A percentile compares a stretch with the other conserved stretches of the same genome.
Evolutionary conservation across 257 asterid genomes (phyloP).

Genomic region (Solanum sejunctum): DNA sequence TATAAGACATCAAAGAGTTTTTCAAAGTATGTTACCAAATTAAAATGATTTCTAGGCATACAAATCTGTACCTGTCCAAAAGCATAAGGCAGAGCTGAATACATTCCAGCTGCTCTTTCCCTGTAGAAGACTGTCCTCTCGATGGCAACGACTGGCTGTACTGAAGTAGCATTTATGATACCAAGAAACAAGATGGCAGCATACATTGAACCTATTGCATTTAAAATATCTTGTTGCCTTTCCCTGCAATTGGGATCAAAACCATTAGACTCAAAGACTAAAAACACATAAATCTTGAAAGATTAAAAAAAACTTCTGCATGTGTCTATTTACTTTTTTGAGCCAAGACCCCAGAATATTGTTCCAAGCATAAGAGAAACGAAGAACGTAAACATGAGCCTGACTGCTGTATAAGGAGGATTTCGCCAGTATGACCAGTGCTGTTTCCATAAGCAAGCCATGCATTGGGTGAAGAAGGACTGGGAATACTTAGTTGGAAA

Average conservation of each 20-base stretch:
- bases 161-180: conserved; percentile 45
- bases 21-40: background rate
- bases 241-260: conserved; percentile 21
- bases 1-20: no score
- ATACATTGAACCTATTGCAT: conserved; percentile 88
- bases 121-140: conserved; percentile 81
- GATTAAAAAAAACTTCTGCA: background rate
- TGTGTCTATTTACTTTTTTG: conserved; percentile 29
- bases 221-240: conserved; percentile 45
- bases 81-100: conserved; percentile 77
- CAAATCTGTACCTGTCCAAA: conserved; percentile 47
- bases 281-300: background rate
- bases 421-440: conserved; percentile 74
- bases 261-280: background rate
- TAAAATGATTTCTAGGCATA: background rate
- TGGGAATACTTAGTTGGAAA: conserved; percentile 50
- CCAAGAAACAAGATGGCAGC: conserved; percentile 63
- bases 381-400: conserved; percentile 51
- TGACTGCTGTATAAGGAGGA: conserved; percentile 67
- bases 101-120: conserved; percentile 95
- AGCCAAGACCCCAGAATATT: conserved; percentile 66
- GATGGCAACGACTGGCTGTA: conserved; percentile 66
- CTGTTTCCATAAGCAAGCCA: conserved; percentile 82
- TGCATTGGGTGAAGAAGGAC: conserved; percentile 53
- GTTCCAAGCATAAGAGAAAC: conserved; percentile 66